A percentile compares a stretch with the other conserved stretches of the same genome.
Conservation (phyloP, 108 stramenopile genomes). For the Mayamaea pseudoterrestris region DNA sequence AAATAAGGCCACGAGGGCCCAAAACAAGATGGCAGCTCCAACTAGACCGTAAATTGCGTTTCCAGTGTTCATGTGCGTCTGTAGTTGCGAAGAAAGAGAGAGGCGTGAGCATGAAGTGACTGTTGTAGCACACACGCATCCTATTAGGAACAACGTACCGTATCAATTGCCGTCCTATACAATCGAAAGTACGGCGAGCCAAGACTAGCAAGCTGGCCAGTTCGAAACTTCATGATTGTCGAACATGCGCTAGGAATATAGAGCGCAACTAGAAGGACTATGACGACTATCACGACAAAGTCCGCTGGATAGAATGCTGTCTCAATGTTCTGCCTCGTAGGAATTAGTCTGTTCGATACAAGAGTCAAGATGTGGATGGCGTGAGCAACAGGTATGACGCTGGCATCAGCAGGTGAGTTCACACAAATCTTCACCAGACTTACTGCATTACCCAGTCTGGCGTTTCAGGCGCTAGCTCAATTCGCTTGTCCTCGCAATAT, state of each 20-base stretch:
- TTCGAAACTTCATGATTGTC: conserved; percentile 1
- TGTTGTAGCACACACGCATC: too few relatives aligned
- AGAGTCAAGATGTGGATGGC: too few relatives aligned
- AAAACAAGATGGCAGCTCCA: conserved; percentile 14
- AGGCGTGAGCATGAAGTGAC: too few relatives aligned
- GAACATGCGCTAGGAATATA: conserved; percentile 22
- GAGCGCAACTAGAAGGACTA: conserved; percentile 7
- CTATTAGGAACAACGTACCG: conserved; percentile 2
- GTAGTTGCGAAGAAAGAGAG: too few relatives aligned
- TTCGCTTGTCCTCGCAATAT: too few relatives aligned
- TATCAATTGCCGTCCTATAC: conserved; percentile 8
- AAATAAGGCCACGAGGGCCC: conserved; percentile 5
- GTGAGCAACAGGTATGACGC: too few relatives aligned
- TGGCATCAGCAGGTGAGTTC: too few relatives aligned
- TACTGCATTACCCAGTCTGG: conserved; percentile 20
- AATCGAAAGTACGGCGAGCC: conserved; percentile 8
- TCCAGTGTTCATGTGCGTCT: conserved; percentile 20
- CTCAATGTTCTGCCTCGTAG: conserved; percentile 9
- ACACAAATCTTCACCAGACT: too few relatives aligned
- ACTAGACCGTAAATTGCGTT: conserved; percentile 18
- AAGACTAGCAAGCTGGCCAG: conserved; percentile 1
- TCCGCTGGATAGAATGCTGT: conserved; percentile 12
- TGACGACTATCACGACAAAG: conserved; percentile 6
- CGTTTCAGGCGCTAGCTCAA: too few relatives aligned
- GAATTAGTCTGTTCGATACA: conserved; percentile 16